phyloP scores from a whole-genome alignment of 2,329 filamentous ascomycete species.

The Aspergillus clavatus region DNA sequence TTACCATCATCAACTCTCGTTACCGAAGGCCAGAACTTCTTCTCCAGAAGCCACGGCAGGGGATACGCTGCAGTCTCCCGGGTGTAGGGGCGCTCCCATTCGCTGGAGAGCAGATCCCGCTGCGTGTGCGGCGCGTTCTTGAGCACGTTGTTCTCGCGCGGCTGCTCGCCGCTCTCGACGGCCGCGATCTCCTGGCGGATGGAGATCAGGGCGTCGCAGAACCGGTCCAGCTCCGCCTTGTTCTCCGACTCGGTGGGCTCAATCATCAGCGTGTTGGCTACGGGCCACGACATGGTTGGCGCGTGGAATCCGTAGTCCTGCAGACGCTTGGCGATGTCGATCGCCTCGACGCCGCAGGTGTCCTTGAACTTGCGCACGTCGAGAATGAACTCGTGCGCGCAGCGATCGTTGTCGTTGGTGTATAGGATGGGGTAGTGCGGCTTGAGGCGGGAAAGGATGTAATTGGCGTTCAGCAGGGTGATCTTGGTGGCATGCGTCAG shows the following conservation, averaged over 20 bases:
- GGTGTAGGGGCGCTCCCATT: constrained; percentile 80
- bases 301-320: constrained; percentile 98
- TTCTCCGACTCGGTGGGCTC: constrained; percentile 93
- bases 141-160: constrained; percentile 73
- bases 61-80: constrained; percentile 85
- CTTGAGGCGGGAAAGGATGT: constrained; percentile 82
- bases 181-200: constrained; percentile 82
- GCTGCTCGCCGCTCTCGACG: constrained; percentile 72
- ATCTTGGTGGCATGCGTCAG: constrained; percentile 87
- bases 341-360: constrained; percentile 76
- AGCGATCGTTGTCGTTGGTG: constrained; percentile 80
- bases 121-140: constrained; percentile 86
- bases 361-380: constrained; percentile 83
- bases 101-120: constrained; percentile 67
- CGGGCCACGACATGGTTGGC: constrained; percentile 95
- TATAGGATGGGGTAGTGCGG: constrained; percentile 89
- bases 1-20: constrained; percentile 82
- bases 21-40: constrained; percentile 96
- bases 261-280: constrained; percentile 94
- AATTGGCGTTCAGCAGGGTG: constrained; percentile 94
- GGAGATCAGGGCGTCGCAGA: constrained; percentile 81
- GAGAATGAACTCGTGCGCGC: constrained; percentile 96
- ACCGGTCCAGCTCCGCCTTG: constrained; percentile 87
- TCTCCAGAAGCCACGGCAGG: constrained; percentile 74
- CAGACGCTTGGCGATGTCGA: constrained; percentile 92